Base-by-base conservation (phyloP, 2,329 filamentous ascomycete species). In the Xylaria sp. region DNA sequence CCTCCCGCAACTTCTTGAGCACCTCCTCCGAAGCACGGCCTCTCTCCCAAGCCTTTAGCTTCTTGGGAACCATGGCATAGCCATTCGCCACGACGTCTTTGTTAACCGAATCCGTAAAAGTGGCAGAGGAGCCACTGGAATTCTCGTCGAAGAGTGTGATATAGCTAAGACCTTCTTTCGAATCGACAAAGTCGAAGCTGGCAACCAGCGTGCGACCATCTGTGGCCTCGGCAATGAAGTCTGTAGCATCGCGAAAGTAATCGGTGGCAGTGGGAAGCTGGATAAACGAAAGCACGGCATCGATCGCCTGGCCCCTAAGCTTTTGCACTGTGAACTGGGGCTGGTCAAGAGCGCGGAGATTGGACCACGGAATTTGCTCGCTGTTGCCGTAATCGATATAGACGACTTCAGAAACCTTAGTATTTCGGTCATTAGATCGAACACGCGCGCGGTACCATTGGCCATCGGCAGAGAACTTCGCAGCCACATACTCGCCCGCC, bases 371-470 rank as follows among this genome's bases (percentile, higher is more conserved):
- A 59, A 96, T 83, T 73, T 88, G 90, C 78, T 99, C 95, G 57
- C 87, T 90, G 83, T 99, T 99, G 71, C 95, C 95, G 77, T 96
- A 99, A 80, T 99, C 95, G 65, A 99, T 87, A 78, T 97, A 99
- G 46, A 96, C 80, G 25, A 99, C 90, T 77, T 99, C 95, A 23
- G 93, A 90, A 70, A 91, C 87, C 84, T 95, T 92, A 72, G 89
- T 89, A 8, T 93, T 85, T 64, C 95, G 92, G 79, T 99, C 95
- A 77, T 98, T 97, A 74, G 93, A 88, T 64, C 93, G 90, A 64
- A 99, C 87, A 64, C 89, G 90, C 31, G 91, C 95, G 64, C 95
- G 91, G 81, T 99, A 99, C 94, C 94, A 99, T 69, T 95, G 88
- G 62, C 89, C 87, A 74, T 99, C 95, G 54, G 88, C 89, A 6